phyloP scores from a whole-genome alignment of 768 basidiomycete genomes.

The Pleurotus ostreatus region DNA sequence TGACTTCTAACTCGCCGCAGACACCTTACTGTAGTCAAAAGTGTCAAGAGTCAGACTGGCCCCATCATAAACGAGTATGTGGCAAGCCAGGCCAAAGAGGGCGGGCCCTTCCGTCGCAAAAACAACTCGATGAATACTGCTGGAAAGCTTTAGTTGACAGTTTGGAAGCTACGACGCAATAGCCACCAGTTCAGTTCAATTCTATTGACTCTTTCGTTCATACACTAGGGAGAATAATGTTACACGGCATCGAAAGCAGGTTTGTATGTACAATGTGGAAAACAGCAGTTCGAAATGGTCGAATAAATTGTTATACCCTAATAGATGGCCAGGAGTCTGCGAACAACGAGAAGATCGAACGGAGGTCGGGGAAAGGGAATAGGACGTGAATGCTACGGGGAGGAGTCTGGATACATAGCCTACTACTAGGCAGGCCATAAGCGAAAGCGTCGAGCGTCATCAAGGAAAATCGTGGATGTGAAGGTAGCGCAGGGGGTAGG shows the following conservation, averaged over 20 bases:
- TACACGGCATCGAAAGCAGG: conserved; percentile 3
- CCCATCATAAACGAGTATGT: background rate
- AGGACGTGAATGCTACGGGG: background rate
- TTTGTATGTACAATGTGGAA: conserved; percentile 8
- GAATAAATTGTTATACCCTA: conserved; percentile 3
- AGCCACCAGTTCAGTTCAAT: background rate
- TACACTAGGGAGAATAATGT: background rate
- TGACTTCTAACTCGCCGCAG: background rate
- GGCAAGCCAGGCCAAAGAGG: background rate
- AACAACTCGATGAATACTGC: background rate
- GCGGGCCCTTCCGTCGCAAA: background rate
- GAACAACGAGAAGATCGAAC: background rate
- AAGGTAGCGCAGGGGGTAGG: background rate
- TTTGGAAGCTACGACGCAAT: background rate
- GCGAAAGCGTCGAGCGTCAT: conserved; percentile 1
- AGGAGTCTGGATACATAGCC: background rate
- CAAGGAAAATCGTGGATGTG: background rate
- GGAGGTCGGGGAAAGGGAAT: background rate
- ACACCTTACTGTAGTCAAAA: background rate
- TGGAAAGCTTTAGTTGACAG: background rate
- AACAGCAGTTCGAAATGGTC: background rate
- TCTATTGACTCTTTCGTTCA: background rate
- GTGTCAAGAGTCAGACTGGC: conserved; percentile 1
- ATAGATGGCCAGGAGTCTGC: background rate
- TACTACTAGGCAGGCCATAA: too few relatives aligned